Conservation (phyloP, 371 early-diverging fungal species). For the Sporodiniella umbellata region DNA sequence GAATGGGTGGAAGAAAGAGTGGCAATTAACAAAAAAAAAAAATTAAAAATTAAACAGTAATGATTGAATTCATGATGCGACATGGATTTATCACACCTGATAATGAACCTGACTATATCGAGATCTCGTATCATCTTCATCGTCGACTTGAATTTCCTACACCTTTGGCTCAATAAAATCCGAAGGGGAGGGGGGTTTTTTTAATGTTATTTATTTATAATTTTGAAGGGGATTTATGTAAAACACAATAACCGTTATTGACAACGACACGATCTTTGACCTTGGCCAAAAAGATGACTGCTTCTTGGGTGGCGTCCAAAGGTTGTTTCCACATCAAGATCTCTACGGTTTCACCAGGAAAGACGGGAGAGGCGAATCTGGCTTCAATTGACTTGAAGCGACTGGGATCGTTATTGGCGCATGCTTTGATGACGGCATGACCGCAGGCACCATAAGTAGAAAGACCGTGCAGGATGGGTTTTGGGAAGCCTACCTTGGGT, state of each 20-base stretch:
- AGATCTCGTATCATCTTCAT: conserved; percentile 65
- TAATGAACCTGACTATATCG: conserved; percentile 79
- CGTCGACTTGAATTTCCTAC: conserved; percentile 68
- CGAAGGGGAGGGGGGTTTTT: conserved; percentile 28
- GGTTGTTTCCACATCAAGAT: conserved; percentile 72
- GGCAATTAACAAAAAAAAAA: background rate
- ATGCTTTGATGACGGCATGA: conserved; percentile 55
- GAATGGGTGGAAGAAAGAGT: background rate
- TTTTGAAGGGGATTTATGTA: conserved; percentile 19
- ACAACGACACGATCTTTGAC: conserved; percentile 53
- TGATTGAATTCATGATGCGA: conserved; percentile 84
- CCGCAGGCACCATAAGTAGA: conserved; percentile 68
- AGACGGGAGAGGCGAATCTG: conserved; percentile 70
- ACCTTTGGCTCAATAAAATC: conserved; percentile 26
- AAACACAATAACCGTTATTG: conserved; percentile 45
- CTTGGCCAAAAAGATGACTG: conserved; percentile 51
- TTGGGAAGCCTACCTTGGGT: conserved; percentile 64
- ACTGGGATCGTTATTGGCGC: conserved; percentile 51
- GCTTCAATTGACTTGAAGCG: conserved; percentile 65
- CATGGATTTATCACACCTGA: conserved; percentile 72
- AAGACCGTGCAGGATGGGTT: conserved; percentile 72
- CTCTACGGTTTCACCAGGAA: conserved; percentile 68
- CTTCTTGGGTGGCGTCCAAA: conserved; percentile 31
- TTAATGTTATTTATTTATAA: too few relatives aligned
- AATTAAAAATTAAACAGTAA: conserved; percentile 30